phyloP scores from a whole-genome alignment of 2,329 filamentous ascomycete genomes.

The Cytospora leucostoma region DNA sequence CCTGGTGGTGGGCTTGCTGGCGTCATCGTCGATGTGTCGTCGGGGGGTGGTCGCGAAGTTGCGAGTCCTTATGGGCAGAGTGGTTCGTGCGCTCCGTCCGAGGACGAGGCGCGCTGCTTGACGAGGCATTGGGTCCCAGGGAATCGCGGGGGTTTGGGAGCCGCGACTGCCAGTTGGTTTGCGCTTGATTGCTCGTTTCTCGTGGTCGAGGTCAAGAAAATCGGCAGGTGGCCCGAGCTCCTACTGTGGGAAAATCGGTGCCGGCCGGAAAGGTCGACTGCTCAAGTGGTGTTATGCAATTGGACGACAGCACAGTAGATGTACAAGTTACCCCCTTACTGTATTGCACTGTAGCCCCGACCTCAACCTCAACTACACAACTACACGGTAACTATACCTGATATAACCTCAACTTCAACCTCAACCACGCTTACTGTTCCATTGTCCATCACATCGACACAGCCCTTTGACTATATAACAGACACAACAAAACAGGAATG shows the following conservation, averaged over 20 bases:
- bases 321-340: background rate
- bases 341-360: background rate
- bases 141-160: background rate
- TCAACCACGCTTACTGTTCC: background rate
- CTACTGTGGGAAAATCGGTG: background rate
- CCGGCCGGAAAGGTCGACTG: background rate
- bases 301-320: background rate
- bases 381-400: too few species aligned
- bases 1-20: slow-evolving; percentile 17
- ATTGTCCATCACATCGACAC: background rate
- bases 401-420: background rate
- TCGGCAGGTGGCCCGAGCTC: slow-evolving; percentile 19
- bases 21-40: slow-evolving; percentile 14
- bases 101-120: slow-evolving; percentile 28
- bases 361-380: background rate
- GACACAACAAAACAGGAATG: background rate
- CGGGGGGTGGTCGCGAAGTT: slow-evolving; percentile 22
- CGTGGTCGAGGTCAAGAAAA: slow-evolving; percentile 15
- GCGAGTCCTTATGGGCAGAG: slow-evolving; percentile 10
- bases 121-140: slow-evolving; percentile 23
- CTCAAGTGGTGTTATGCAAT: too few species aligned
- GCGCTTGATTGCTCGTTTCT: slow-evolving; percentile 2
- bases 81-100: slow-evolving; percentile 22
- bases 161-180: background rate
- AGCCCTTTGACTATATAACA: background rate